Evolutionary conservation across 2,329 filamentous ascomycete species (phyloP), one percentile per base, ranked within the genome.

Genomic region (Cordyceps fumosorosea): DNA sequence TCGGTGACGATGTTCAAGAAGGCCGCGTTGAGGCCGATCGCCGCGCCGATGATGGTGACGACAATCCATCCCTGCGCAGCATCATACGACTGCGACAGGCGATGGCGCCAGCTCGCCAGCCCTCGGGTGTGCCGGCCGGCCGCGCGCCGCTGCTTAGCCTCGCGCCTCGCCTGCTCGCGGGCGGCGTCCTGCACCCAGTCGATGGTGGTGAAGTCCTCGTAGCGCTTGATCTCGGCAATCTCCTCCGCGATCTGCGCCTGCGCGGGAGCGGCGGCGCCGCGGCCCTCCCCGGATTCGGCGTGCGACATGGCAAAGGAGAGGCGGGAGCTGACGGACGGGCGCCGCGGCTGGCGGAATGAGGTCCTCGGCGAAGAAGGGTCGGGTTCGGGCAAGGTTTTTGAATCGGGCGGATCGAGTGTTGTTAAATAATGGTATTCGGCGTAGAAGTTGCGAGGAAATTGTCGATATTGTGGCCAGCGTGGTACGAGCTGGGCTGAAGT

Each of bases 161-260:
- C 90, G 65, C 93, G 86, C 61, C 93, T 86, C 53, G 90, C 80
- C 73, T 96, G 91, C 74, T 97, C 95, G 66, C 93, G 89, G 40
- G 92, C 89, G 12, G 93, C 93, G 83, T 99, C 95, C 74, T 99
- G 93, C 0, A 99, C 93, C 95, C 95, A 99, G 76, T 99, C 95
- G 83, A 95, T 95, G 0, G 95, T 99, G 6, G 93, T 96, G 73
- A 99, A 99, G 77, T 99, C 95, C 83, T 96, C 95, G 77, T 99
- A 99, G 78, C 93, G 85, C 78, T 97, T 97, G 73, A 99, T 98
- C 79, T 97, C 89, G 29, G 90, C 93, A 72, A 99, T 96, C 78
- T 99, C 95, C 72, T 98, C 93, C 64, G 92, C 89, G 67, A 96
- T 91, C 65, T 88, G 85, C 64, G 88, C 84, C 69, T 90, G 85